Conservation (phyloP, 345 rosid genomes). For the Cardamine chenopodiifolia region DNA sequence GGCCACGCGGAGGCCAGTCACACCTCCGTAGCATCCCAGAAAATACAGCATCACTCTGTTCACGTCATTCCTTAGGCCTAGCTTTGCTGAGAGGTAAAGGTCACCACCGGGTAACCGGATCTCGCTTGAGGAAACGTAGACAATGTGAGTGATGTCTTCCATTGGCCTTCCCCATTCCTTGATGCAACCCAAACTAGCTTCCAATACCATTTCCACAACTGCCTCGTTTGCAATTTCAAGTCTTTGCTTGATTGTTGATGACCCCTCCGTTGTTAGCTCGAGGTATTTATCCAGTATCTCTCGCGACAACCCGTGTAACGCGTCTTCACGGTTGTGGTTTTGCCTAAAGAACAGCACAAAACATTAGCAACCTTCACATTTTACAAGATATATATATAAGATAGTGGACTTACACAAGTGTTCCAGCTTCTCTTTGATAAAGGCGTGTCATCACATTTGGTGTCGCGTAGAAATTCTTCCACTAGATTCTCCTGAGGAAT, state of each 20-base stretch:
- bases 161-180: constrained; percentile 83
- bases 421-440: constrained; percentile 78
- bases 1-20: constrained; percentile 89
- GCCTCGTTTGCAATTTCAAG: constrained; percentile 90
- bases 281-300: constrained; percentile 84
- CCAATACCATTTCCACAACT: constrained; percentile 77
- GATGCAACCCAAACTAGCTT: constrained; percentile 81
- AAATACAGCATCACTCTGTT: constrained; percentile 87
- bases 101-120: constrained; percentile 94
- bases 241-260: constrained; percentile 78
- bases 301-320: constrained; percentile 82
- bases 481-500: constrained; percentile 82
- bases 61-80: constrained; percentile 73
- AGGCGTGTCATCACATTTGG: constrained; percentile 75
- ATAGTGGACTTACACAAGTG: constrained; percentile 68
- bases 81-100: constrained; percentile 68
- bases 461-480: constrained; percentile 84
- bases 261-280: constrained; percentile 78
- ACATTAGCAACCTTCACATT: constrained; percentile 14
- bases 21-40: constrained; percentile 89
- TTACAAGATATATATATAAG: not conserved
- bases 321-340: constrained; percentile 92
- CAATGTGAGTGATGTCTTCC: constrained; percentile 79
- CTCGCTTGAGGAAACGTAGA: constrained; percentile 94
- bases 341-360: constrained; percentile 57